Conservation (phyloP, 169 alveolate genomes). For the Plasmodium yoelii region DNA sequence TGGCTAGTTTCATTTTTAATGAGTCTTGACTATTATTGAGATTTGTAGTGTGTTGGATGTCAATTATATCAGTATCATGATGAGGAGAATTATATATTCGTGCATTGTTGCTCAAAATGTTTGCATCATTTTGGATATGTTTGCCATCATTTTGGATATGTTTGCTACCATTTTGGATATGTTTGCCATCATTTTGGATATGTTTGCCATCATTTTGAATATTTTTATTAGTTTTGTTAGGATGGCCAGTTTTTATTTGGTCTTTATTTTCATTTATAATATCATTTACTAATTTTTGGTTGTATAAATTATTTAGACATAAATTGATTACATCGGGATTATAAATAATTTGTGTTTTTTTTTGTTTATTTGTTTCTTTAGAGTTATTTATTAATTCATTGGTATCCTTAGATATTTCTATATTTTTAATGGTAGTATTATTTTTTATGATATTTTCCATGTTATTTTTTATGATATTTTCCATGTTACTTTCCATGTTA, state of each 20-base stretch:
- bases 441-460: not conserved
- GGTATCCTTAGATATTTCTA: not conserved
- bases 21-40: conserved; percentile 1
- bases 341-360: conserved; percentile 2
- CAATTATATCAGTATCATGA: conserved; percentile 1
- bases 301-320: conserved; percentile 44
- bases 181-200: not conserved
- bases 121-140: not conserved
- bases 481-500: not conserved
- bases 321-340: conserved; percentile 63
- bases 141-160: not conserved
- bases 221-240: not conserved
- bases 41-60: not conserved
- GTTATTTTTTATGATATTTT: too few species aligned
- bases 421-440: not conserved
- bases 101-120: not conserved
- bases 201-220: not conserved
- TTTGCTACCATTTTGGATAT: not conserved
- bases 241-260: not conserved
- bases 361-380: not conserved
- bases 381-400: conserved; percentile 6
- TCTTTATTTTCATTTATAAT: conserved; percentile 31
- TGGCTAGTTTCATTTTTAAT: conserved; percentile 13
- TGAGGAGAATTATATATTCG: not conserved
- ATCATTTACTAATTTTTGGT: conserved; percentile 34